Evolutionary conservation across 169 alveolate genomes (phyloP).

Genomic region (Haemoproteus tartakovskyi): DNA sequence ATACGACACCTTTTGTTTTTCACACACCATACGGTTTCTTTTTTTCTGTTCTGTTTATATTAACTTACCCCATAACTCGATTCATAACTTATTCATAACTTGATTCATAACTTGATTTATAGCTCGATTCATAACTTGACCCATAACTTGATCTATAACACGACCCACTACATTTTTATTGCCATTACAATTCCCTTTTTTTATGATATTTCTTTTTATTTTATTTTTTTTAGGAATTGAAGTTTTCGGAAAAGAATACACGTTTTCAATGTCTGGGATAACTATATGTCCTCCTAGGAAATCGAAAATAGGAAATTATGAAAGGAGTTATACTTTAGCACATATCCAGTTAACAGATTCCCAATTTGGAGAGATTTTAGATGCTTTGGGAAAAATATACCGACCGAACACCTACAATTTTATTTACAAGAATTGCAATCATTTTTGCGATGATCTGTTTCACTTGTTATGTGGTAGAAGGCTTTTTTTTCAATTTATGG

Average conservation of each 20-base stretch:
- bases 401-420: constrained; percentile 59
- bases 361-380: constrained; percentile 43
- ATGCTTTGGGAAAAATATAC: constrained; percentile 57
- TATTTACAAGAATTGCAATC: constrained; percentile 57
- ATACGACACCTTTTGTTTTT: too few relatives aligned
- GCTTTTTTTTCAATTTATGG: constrained; percentile 43
- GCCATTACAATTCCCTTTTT: too few relatives aligned
- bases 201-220: too few relatives aligned
- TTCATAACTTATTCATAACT: too few relatives aligned
- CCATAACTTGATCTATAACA: too few relatives aligned
- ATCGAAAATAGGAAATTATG: constrained; percentile 27
- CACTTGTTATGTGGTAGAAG: constrained; percentile 56
- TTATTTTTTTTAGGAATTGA: constrained; percentile 66
- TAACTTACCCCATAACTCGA: too few relatives aligned
- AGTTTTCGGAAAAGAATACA: constrained; percentile 43
- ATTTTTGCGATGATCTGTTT: constrained; percentile 61
- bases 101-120: too few relatives aligned
- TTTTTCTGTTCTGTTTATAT: too few relatives aligned
- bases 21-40: too few relatives aligned
- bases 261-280: constrained; percentile 63
- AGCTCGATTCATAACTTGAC: too few relatives aligned
- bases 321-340: constrained; percentile 35
- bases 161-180: too few relatives aligned
- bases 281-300: constrained; percentile 29
- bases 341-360: constrained; percentile 17